Conservation (phyloP, 2,329 filamentous ascomycete species). For the Talaromyces sp. region DNA sequence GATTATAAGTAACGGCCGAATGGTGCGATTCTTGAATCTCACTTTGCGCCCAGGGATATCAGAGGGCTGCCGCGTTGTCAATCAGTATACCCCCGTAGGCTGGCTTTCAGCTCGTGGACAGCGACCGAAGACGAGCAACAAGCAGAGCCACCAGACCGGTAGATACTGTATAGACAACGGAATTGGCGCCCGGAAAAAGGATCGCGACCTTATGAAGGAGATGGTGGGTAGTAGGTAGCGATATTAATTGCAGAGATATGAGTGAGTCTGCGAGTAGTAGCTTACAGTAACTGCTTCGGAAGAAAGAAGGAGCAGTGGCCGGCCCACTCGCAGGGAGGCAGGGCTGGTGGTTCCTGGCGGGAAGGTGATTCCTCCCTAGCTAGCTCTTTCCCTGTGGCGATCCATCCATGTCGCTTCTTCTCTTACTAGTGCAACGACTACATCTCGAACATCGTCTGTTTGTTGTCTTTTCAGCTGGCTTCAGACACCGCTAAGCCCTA, state of each 20-base stretch:
- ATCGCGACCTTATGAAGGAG: neutral
- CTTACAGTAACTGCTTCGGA: no score
- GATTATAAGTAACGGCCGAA: neutral
- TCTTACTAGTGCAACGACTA: neutral
- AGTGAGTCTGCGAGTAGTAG: no score
- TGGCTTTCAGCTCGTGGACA: neutral
- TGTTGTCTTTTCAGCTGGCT: conserved; percentile 13
- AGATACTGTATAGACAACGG: neutral
- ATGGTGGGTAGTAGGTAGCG: no score
- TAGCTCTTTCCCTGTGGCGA: conserved; percentile 10
- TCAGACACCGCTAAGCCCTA: conserved; percentile 5
- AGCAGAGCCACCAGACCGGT: neutral
- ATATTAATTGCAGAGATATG: neutral
- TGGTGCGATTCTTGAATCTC: neutral
- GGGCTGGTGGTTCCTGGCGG: conserved; percentile 15
- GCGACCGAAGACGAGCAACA: neutral
- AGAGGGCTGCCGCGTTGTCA: neutral
- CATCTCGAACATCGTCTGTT: neutral
- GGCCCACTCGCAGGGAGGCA: conserved; percentile 4
- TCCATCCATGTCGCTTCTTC: neutral
- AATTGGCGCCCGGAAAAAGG: neutral
- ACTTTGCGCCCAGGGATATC: neutral
- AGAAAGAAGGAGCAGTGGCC: neutral
- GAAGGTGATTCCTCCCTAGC: neutral
- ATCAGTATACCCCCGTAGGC: neutral